phyloP scores from a whole-genome alignment of 805 yeast genomes.

The Lipomyces orientalis region DNA sequence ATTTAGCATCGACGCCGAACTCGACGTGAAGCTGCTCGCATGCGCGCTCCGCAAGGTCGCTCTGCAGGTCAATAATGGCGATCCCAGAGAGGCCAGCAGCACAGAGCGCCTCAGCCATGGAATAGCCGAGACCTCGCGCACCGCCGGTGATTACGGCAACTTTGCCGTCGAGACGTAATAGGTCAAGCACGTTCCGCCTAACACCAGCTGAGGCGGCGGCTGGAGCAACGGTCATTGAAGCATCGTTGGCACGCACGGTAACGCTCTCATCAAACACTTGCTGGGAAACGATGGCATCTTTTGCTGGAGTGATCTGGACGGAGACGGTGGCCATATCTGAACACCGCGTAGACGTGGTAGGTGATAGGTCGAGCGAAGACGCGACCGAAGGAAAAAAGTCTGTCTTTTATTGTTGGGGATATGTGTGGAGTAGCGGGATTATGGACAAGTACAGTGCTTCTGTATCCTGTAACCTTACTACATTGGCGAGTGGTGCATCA shows the following conservation, averaged over 20 bases:
- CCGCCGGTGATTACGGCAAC: constrained; percentile 71
- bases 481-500: neutral
- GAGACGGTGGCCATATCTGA: no score
- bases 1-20: constrained; percentile 63
- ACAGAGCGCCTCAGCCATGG: constrained; percentile 66
- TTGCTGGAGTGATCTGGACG: no score
- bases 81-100: constrained; percentile 61
- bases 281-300: no score
- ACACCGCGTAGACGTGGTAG: neutral
- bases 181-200: constrained; percentile 47
- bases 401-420: neutral
- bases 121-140: constrained; percentile 68
- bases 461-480: neutral
- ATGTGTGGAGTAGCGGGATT: neutral
- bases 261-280: no score
- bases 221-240: neutral
- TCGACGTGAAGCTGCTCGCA: constrained; percentile 59
- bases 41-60: constrained; percentile 66
- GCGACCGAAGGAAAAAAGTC: neutral
- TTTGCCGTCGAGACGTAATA: constrained; percentile 66
- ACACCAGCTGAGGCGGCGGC: constrained; percentile 43
- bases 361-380: no score
- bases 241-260: no score
- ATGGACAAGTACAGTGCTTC: neutral
- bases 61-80: constrained; percentile 59